Percentiles rank a stretch among this genome's conserved stretches.
Evolutionary conservation across 352 stramenopile genomes (phyloP).

Genomic region (Globisporangium radiosum): DNA sequence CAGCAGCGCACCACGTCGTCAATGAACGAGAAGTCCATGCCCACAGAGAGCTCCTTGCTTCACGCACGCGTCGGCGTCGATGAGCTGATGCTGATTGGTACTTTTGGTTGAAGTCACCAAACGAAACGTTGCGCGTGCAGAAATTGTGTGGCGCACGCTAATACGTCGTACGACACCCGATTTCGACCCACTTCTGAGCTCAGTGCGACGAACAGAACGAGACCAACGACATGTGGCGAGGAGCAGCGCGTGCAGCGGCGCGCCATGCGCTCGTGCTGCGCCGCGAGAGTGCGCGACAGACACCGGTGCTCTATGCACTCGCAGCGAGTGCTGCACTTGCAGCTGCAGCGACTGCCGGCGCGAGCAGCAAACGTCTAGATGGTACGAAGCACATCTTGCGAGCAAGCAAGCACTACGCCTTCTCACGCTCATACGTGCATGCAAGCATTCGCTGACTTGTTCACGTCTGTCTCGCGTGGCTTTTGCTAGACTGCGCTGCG

Average conservation of each 20-base stretch:
- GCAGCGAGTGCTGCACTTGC: background rate
- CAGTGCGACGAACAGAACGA: background rate
- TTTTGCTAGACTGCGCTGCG: slow-evolving; percentile 12
- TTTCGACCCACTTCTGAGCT: too few relatives aligned
- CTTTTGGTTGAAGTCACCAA: slow-evolving; percentile 9
- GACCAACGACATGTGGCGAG: slow-evolving; percentile 3
- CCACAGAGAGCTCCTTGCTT: too few relatives aligned
- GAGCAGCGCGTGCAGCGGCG: slow-evolving; percentile 1
- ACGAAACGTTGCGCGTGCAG: background rate
- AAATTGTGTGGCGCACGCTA: background rate
- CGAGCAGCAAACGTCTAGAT: slow-evolving; percentile 8
- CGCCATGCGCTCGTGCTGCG: background rate
- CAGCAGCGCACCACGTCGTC: slow-evolving; percentile 7
- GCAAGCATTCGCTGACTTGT: background rate
- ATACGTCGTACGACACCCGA: background rate
- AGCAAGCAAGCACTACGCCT: too few relatives aligned
- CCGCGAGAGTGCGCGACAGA: slow-evolving; percentile 1
- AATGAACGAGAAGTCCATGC: slow-evolving; percentile 10
- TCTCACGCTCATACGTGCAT: background rate
- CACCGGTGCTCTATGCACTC: slow-evolving; percentile 5
- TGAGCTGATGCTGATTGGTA: background rate
- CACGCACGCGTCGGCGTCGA: background rate
- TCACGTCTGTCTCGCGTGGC: background rate
- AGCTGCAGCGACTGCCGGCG: background rate
- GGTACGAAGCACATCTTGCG: background rate